A percentile compares a stretch with the other conserved stretches of the same genome.
phyloP scores from a whole-genome alignment of 345 rosid species.

The Iberis pinnata region DNA sequence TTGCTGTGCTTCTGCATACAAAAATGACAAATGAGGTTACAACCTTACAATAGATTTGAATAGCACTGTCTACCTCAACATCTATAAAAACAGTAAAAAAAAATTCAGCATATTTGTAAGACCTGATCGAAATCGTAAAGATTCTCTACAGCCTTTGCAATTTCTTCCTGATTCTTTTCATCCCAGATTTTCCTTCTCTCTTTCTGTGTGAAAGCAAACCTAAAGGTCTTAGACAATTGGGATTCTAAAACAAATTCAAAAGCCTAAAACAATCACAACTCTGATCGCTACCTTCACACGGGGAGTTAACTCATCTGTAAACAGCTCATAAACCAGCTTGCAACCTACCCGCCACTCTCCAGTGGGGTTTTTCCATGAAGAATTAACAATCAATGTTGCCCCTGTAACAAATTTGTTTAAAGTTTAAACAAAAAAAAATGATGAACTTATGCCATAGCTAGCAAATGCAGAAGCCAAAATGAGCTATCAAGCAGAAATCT shows the following conservation, averaged over 20 bases:
- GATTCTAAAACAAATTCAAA: constrained; percentile 2
- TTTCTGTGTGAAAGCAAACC: constrained; percentile 36
- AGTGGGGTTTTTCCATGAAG: constrained; percentile 87
- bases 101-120: constrained; percentile 18
- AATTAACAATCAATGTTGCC: constrained; percentile 56
- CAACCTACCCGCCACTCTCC: constrained; percentile 93
- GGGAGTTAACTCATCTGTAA: constrained; percentile 57
- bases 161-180: constrained; percentile 77
- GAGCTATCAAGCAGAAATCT: neutral
- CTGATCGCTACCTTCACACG: constrained; percentile 59
- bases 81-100: constrained; percentile 12
- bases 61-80: constrained; percentile 9
- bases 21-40: constrained; percentile 24
- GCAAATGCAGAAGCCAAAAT: neutral
- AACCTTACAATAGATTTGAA: neutral
- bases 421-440: constrained; percentile 2
- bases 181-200: constrained; percentile 87
- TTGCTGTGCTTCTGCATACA: constrained; percentile 62
- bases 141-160: constrained; percentile 68
- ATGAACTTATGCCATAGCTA: neutral
- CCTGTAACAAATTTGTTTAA: constrained; percentile 37
- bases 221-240: neutral
- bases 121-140: constrained; percentile 83
- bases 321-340: constrained; percentile 76
- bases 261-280: constrained; percentile 3